A percentile compares a stretch with the other conserved stretches of the same genome.
Evolutionary conservation across 495 filamentous ascomycete species (phyloP).

Genomic region (Trichoderma orchidacearum): DNA sequence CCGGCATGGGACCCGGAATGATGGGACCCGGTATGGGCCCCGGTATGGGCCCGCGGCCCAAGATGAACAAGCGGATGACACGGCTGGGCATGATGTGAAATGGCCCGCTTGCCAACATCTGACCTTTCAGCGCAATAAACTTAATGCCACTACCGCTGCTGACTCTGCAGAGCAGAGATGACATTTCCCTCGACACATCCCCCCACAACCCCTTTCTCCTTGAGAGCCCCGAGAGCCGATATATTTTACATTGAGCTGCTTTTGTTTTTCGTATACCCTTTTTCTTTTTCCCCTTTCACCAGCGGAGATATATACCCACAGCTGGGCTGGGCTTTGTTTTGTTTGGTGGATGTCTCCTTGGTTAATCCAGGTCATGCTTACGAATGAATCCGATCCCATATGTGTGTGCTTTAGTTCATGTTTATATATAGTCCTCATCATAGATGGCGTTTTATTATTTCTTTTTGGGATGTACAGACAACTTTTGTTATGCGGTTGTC

Average conservation of each 20-base stretch:
- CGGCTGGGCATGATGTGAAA: conserved; percentile 72
- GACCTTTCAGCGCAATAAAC: not conserved
- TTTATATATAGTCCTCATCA: not conserved
- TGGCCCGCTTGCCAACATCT: not conserved
- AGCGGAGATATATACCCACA: not conserved
- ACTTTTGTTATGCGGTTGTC: not conserved
- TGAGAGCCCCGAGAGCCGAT: not conserved
- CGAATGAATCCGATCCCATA: not conserved
- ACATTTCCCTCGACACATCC: not conserved
- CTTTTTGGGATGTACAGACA: not conserved
- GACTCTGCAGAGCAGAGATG: not conserved
- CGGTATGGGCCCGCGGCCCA: conserved; percentile 11
- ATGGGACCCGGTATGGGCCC: conserved; percentile 6
- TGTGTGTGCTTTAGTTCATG: not conserved
- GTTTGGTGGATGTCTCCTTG: not conserved
- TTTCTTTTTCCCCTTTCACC: not conserved
- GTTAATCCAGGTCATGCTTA: not conserved
- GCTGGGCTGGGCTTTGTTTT: not conserved
- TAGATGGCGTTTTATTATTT: not conserved
- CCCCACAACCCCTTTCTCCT: no score
- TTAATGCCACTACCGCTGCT: not conserved
- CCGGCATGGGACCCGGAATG: not conserved
- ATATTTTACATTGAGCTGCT: not conserved
- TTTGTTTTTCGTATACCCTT: conserved; percentile 8
- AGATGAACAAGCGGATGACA: conserved; percentile 66